Percentiles rank a stretch among this genome's conserved stretches.
These are phyloP conservation scores for Boletus albobrunnescens DNA, from an alignment of 1,284 basidiomycete genomes.

Conservation along the genomic window DNA sequence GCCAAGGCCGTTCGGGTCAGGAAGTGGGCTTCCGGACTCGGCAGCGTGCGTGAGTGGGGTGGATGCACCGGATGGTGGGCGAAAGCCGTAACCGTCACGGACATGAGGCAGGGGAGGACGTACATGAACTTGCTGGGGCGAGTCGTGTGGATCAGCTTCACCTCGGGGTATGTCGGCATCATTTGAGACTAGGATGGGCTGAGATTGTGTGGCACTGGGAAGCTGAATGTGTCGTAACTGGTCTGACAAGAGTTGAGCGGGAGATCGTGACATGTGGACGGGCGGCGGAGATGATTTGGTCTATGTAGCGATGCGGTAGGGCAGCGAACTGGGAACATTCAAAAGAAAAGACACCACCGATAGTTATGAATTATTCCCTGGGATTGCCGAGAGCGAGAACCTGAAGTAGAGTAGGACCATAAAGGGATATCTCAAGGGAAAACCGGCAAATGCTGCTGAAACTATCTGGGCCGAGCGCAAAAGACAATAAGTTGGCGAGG, in stretches of 20 bases:
- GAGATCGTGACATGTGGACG: constrained; percentile 16
- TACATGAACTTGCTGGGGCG: constrained; percentile 14
- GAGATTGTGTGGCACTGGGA: neutral
- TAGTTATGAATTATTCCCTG: neutral
- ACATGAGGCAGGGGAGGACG: constrained; percentile 35
- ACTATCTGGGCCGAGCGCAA: neutral
- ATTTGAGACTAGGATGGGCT: constrained; percentile 3
- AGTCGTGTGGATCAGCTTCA: constrained; percentile 10
- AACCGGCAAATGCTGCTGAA: constrained; percentile 9
- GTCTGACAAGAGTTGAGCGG: constrained; percentile 25
- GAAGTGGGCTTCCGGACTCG: constrained; percentile 46
- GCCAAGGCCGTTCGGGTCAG: constrained; percentile 84
- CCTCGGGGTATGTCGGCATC: constrained; percentile 9
- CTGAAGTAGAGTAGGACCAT: constrained; percentile 8
- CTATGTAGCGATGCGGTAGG: too few species aligned
- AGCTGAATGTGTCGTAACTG: constrained; percentile 25
- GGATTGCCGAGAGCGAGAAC: constrained; percentile 1
- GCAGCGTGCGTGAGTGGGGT: constrained; percentile 48
- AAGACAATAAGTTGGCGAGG: constrained; percentile 22
- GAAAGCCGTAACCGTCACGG: constrained; percentile 80
- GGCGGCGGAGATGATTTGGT: too few species aligned
- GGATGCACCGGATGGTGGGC: constrained; percentile 60
- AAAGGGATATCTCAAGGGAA: constrained; percentile 29
- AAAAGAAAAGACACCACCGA: too few species aligned
- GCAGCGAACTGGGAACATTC: too few species aligned